Conservation (phyloP, 805 yeast genomes). For the Cyberlindnera petersonii region DNA sequence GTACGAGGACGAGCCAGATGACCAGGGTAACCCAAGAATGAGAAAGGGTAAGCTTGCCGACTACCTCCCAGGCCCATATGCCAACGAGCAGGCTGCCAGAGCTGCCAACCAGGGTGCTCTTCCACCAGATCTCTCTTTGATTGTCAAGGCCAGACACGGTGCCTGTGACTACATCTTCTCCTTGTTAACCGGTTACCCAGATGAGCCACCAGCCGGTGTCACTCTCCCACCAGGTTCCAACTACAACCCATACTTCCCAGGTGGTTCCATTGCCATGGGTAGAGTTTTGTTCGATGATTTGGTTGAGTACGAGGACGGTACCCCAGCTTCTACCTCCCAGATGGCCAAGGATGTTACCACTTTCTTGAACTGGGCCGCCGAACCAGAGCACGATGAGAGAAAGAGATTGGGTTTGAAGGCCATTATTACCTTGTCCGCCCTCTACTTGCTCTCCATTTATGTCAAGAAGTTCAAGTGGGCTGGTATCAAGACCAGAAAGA, state of each 20-base stretch:
- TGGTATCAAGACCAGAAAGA: slow-evolving; percentile 90
- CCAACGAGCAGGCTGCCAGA: slow-evolving; percentile 98
- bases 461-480: slow-evolving; percentile 99
- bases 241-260: slow-evolving; percentile 99
- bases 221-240: slow-evolving; percentile 87
- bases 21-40: slow-evolving; percentile 96
- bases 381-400: slow-evolving; percentile 98
- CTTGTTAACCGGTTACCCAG: slow-evolving; percentile 96
- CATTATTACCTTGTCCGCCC: slow-evolving; percentile 67
- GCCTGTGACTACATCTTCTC: slow-evolving; percentile 94
- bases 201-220: slow-evolving; percentile 98
- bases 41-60: slow-evolving; percentile 98
- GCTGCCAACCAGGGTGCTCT: slow-evolving; percentile 99
- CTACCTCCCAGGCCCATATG: slow-evolving; percentile 90
- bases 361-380: slow-evolving; percentile 97
- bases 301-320: slow-evolving; percentile 98
- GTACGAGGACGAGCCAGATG: slow-evolving; percentile 98
- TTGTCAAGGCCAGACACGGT: slow-evolving; percentile 99
- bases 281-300: slow-evolving; percentile 96
- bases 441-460: slow-evolving; percentile 81
- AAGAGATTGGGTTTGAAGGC: slow-evolving; percentile 96
- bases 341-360: slow-evolving; percentile 98
- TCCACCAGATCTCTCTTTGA: slow-evolving; percentile 96
- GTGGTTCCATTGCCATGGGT: slow-evolving; percentile 99
- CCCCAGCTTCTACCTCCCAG: slow-evolving; percentile 97